phyloP scores from a whole-genome alignment of 2,329 filamentous ascomycete species.

The Paraphoma sp. region DNA sequence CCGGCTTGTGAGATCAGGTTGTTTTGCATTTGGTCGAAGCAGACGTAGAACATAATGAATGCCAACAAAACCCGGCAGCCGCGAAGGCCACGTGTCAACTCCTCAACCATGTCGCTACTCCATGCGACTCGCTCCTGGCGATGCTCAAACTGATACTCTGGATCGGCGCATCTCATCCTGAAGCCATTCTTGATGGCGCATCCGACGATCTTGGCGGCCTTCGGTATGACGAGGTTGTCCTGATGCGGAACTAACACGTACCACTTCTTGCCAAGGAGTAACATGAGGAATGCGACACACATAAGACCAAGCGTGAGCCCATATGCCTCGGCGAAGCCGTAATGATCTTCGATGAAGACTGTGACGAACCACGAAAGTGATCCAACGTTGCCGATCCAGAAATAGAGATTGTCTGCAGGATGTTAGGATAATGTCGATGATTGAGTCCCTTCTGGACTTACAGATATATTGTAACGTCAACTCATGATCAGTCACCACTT shows the following conservation, averaged over 20 bases:
- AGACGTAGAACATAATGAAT: constrained; percentile 45
- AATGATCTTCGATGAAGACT: constrained; percentile 70
- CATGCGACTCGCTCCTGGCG: constrained; percentile 30
- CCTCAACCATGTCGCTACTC: constrained; percentile 32
- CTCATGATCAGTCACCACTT: constrained; percentile 41
- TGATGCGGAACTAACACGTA: constrained; percentile 28
- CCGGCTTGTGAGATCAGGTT: constrained; percentile 48
- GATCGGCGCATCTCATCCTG: constrained; percentile 31
- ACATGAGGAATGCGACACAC: constrained; percentile 64
- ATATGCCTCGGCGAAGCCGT: constrained; percentile 72
- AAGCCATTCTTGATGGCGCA: constrained; percentile 38
- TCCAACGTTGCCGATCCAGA: constrained; percentile 66
- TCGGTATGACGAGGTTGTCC: constrained; percentile 27
- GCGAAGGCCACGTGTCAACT: constrained; percentile 36
- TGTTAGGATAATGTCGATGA: neutral
- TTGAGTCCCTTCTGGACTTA: neutral
- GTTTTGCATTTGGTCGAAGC: constrained; percentile 49
- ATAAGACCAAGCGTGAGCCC: constrained; percentile 69
- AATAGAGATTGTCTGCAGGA: constrained; percentile 40
- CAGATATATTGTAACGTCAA: constrained; percentile 48
- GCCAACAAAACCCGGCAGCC: constrained; percentile 44
- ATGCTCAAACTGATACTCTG: constrained; percentile 31
- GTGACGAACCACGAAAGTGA: constrained; percentile 69
- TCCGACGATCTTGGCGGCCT: constrained; percentile 31
- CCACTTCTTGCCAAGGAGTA: constrained; percentile 46